Conservation (phyloP, 2,329 filamentous ascomycete genomes). For the Coniochaeta sp. region DNA sequence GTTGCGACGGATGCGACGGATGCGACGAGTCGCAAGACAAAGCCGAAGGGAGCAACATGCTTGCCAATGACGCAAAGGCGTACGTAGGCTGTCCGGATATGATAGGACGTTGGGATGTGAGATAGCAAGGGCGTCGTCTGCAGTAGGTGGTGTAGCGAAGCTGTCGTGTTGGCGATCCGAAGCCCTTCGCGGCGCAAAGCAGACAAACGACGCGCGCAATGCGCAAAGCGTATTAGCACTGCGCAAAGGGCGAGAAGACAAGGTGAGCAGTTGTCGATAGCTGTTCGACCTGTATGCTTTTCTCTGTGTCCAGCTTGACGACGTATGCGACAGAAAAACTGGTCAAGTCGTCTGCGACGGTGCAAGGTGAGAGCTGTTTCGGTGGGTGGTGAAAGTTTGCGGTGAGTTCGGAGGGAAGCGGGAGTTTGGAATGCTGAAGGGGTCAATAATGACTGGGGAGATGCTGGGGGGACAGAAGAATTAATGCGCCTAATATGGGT, state of each 20-base stretch:
- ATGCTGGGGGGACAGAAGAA: slow-evolving; percentile 8
- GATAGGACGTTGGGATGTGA: not conserved
- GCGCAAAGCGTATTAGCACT: not conserved
- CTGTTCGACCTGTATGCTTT: not conserved
- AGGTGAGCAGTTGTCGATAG: not conserved
- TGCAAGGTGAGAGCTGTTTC: not conserved
- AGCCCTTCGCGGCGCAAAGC: not conserved
- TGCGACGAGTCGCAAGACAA: slow-evolving; percentile 50
- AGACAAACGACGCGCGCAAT: not conserved
- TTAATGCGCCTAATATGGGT: slow-evolving; percentile 21
- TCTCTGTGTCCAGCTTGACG: not conserved
- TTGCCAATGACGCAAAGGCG: slow-evolving; percentile 8
- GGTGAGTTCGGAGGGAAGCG: not conserved
- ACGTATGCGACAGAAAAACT: not conserved
- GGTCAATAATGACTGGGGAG: slow-evolving; percentile 6
- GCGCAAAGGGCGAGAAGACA: not conserved
- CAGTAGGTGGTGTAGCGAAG: not conserved
- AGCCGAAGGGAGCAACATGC: slow-evolving; percentile 53
- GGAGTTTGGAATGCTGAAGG: slow-evolving; percentile 9
- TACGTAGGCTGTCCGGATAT: not conserved
- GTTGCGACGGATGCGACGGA: slow-evolving; percentile 16
- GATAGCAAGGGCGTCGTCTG: not conserved
- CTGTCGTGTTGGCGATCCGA: not conserved
- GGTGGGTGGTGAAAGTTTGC: not conserved
- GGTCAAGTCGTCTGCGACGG: not conserved